Evolutionary conservation across 139 green algal species (phyloP).

Genomic region (Diplosphaera chodatii): DNA sequence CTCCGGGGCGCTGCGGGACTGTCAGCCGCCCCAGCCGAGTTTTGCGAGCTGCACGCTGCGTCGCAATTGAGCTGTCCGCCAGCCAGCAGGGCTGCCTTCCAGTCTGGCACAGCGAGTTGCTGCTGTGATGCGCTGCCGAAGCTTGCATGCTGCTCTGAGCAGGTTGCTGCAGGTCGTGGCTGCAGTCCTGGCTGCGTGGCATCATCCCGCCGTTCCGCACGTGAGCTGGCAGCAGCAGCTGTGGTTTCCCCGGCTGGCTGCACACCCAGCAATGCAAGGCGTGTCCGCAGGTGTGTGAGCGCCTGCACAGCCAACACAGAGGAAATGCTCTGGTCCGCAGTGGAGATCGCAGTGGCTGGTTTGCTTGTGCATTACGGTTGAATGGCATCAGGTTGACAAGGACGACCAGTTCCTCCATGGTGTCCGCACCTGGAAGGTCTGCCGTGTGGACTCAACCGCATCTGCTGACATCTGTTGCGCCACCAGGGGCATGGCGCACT

Average conservation of each 20-base stretch:
- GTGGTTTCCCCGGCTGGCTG: neutral
- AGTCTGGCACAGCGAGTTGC: neutral
- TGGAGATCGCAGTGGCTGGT: too few species aligned
- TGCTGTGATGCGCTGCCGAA: too few species aligned
- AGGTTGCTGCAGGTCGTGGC: too few species aligned
- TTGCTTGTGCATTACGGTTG: too few species aligned
- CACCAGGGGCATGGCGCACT: neutral
- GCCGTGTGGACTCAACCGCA: neutral
- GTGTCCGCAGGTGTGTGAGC: neutral
- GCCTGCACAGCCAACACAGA: neutral
- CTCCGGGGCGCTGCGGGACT: neutral
- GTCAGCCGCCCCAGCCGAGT: too few species aligned
- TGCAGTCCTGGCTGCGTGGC: too few species aligned
- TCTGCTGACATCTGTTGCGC: neutral
- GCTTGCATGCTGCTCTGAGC: too few species aligned
- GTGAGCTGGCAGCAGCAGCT: neutral
- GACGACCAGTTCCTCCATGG: too few species aligned
- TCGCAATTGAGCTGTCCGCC: too few species aligned
- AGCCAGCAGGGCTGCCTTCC: neutral
- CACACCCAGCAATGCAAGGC: neutral
- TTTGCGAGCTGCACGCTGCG: too few species aligned
- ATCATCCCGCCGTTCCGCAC: neutral
- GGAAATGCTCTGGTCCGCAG: too few species aligned
- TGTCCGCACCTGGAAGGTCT: neutral
- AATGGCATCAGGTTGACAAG: too few species aligned